Percentiles rank a stretch among this genome's conserved stretches.
Conservation (phyloP, 2,329 filamentous ascomycete species). For the Pleoardoris graminearum region DNA sequence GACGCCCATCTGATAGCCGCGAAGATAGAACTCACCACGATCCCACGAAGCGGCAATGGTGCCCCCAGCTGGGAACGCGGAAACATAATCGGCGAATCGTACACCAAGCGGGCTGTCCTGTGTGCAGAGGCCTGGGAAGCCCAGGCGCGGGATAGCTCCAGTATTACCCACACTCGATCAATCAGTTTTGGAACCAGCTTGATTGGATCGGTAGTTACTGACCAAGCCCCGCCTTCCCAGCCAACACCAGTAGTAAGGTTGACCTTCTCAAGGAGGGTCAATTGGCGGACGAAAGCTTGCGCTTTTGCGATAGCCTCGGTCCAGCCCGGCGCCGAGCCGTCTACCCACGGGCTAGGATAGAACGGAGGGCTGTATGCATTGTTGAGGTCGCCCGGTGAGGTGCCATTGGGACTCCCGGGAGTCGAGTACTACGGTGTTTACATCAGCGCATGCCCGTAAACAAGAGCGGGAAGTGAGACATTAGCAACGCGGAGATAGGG, state of each 20-base stretch:
- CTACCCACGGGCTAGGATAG: constrained; percentile 88
- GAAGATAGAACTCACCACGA: constrained; percentile 67
- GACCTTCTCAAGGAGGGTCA: constrained; percentile 87
- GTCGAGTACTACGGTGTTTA: constrained; percentile 35
- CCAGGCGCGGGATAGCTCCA: constrained; percentile 70
- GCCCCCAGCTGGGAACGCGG: constrained; percentile 77
- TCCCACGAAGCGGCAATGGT: constrained; percentile 86
- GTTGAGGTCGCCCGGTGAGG: constrained; percentile 24
- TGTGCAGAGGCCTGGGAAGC: constrained; percentile 75
- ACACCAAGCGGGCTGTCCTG: constrained; percentile 85
- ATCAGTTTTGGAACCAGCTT: background rate
- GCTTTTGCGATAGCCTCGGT: constrained; percentile 75
- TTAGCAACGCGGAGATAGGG: constrained; percentile 37
- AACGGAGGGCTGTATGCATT: constrained; percentile 61
- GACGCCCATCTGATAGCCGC: constrained; percentile 73
- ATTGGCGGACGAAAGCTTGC: constrained; percentile 75
- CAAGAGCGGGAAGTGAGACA: constrained; percentile 18
- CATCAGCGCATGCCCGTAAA: constrained; percentile 31
- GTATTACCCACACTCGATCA: constrained; percentile 67
- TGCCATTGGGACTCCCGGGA: constrained; percentile 27
- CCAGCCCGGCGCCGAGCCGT: constrained; percentile 71
- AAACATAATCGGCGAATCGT: constrained; percentile 76
- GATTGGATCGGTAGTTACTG: background rate
- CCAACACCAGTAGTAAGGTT: constrained; percentile 91
- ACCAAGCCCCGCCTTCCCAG: constrained; percentile 55